Evolutionary conservation across 2,329 filamentous ascomycete genomes (phyloP).

Genomic region (Botryotinia convoluta): DNA sequence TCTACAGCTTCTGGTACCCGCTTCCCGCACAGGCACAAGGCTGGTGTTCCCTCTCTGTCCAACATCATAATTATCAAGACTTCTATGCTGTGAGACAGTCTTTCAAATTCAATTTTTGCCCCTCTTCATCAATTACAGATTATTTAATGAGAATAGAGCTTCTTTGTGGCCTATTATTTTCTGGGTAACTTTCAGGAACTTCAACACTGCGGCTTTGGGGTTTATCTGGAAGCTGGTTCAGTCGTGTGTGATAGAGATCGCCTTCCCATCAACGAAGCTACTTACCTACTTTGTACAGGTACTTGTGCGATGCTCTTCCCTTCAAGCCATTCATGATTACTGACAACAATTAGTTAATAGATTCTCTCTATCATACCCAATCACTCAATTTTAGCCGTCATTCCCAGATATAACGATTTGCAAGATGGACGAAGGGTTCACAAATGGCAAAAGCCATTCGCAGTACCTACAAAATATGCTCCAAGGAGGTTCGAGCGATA

Average conservation of each 20-base stretch:
- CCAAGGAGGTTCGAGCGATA: slow-evolving; percentile 48
- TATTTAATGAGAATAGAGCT: slow-evolving; percentile 13
- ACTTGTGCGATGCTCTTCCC: slow-evolving; percentile 5
- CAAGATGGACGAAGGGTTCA: slow-evolving; percentile 35
- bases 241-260: slow-evolving; percentile 8
- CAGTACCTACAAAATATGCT: slow-evolving; percentile 33
- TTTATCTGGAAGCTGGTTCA: slow-evolving; percentile 6
- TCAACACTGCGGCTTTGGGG: background rate
- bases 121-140: slow-evolving; percentile 15
- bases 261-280: slow-evolving; percentile 7
- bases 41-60: slow-evolving; percentile 11
- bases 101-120: slow-evolving; percentile 12
- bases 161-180: background rate
- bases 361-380: background rate
- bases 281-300: slow-evolving; percentile 12
- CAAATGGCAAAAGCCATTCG: slow-evolving; percentile 35
- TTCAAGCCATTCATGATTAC: background rate
- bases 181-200: slow-evolving; percentile 8
- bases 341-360: background rate
- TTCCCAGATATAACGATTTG: slow-evolving; percentile 13
- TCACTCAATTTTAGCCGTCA: background rate
- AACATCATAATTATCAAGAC: slow-evolving; percentile 15
- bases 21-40: slow-evolving; percentile 20
- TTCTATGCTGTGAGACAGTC: slow-evolving; percentile 13
- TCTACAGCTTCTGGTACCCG: background rate